Percentiles rank a stretch among this genome's conserved stretches.
These are phyloP conservation scores for Leishmania tropica DNA, from an alignment of 208 protist species.

Conservation along the genomic window DNA sequence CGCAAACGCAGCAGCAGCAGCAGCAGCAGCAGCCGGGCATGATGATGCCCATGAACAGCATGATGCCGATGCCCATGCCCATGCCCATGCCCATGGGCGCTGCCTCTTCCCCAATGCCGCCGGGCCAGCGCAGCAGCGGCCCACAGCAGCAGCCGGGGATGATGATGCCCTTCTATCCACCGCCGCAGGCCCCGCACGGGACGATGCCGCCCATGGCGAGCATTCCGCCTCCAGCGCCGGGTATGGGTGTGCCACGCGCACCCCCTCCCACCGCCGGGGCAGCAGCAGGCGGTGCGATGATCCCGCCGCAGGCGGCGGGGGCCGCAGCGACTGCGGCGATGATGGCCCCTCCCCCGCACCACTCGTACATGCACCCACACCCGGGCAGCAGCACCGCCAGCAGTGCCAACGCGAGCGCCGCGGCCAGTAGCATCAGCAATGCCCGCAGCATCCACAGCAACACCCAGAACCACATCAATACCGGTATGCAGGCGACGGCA, in stretches of 20 bases:
- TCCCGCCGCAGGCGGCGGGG: background rate
- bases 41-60: conserved; percentile 16
- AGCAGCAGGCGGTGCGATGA: background rate
- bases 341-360: background rate
- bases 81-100: conserved; percentile 34
- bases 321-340: background rate
- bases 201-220: conserved; percentile 4
- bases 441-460: conserved; percentile 14
- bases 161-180: conserved; percentile 20
- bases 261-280: background rate
- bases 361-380: background rate
- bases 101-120: conserved; percentile 6
- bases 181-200: conserved; percentile 6
- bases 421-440: conserved; percentile 15
- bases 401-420: background rate
- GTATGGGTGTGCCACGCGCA: background rate
- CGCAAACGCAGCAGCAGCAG: background rate
- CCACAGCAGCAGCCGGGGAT: conserved; percentile 11
- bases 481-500: background rate
- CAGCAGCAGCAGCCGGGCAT: conserved; percentile 7
- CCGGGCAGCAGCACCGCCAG: background rate
- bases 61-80: conserved; percentile 29
- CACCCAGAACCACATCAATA: background rate
- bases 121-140: conserved; percentile 10
- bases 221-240: conserved; percentile 5